Conservation (phyloP, 2,329 filamentous ascomycete species). For the Ascochyta fabae region DNA sequence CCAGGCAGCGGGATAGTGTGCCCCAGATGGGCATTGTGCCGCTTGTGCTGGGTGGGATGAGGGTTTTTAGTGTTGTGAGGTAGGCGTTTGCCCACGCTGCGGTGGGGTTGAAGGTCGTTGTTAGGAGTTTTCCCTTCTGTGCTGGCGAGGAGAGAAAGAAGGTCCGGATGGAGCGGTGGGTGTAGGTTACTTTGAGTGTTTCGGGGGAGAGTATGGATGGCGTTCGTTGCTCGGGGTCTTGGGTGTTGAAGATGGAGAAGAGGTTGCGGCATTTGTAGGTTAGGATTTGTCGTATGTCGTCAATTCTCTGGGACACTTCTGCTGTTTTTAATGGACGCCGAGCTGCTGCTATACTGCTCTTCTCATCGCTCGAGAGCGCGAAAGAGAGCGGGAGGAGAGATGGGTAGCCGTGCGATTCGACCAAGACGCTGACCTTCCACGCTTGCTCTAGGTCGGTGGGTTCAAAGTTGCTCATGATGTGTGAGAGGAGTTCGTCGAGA, state of each 20-base stretch:
- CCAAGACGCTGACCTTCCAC: conserved; percentile 30
- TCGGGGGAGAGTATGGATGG: conserved; percentile 3
- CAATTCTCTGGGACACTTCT: conserved; percentile 25
- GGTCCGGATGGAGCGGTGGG: conserved; percentile 33
- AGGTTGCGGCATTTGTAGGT: conserved; percentile 29
- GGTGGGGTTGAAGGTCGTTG: conserved; percentile 22
- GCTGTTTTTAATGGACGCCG: conserved; percentile 25
- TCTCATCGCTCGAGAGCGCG: conserved; percentile 29
- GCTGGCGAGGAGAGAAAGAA: conserved; percentile 27
- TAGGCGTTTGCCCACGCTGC: conserved; percentile 35
- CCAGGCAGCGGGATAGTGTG: conserved; percentile 25
- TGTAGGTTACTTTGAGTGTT: conserved; percentile 32
- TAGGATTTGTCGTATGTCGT: conserved; percentile 27
- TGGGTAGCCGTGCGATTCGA: conserved; percentile 32
- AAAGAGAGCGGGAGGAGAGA: conserved; percentile 33
- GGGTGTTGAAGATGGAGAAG: conserved; percentile 31
- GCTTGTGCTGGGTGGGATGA: conserved; percentile 8
- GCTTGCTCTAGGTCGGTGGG: conserved; percentile 26
- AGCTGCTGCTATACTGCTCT: conserved; percentile 26
- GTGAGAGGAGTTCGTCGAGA: conserved; percentile 33
- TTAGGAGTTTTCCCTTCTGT: conserved; percentile 11
- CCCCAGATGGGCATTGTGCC: conserved; percentile 27
- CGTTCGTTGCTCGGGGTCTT: conserved; percentile 5
- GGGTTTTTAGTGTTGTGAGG: conserved; percentile 33
- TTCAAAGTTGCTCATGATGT: conserved; percentile 33